A percentile compares a stretch with the other conserved stretches of the same genome.
phyloP scores from a whole-genome alignment of 768 basidiomycete species.

The Leccinum subgranulosum region DNA sequence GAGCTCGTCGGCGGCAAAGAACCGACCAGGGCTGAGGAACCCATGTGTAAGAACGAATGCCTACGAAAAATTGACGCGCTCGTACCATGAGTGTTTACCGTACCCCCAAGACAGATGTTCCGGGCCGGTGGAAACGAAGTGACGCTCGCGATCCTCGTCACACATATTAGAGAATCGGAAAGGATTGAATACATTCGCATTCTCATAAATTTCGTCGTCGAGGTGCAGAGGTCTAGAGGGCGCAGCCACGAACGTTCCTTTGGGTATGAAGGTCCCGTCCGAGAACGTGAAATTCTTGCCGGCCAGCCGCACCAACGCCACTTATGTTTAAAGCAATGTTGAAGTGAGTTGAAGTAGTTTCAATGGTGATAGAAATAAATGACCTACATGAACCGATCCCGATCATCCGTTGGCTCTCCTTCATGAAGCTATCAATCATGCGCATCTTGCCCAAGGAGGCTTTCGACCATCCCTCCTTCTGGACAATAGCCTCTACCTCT shows the following conservation, averaged over 20 bases:
- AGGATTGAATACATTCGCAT: slow-evolving; percentile 40
- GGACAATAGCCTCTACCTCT: background rate
- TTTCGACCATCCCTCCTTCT: background rate
- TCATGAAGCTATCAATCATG: background rate
- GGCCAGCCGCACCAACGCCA: slow-evolving; percentile 31
- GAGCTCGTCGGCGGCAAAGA: slow-evolving; percentile 6
- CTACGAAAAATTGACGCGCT: background rate
- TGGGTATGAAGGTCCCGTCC: slow-evolving; percentile 29
- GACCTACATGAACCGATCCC: slow-evolving; percentile 14
- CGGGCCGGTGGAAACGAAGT: background rate
- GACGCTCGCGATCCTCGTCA: slow-evolving; percentile 29
- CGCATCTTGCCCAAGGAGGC: background rate
- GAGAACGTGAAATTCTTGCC: slow-evolving; percentile 34
- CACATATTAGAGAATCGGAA: slow-evolving; percentile 45
- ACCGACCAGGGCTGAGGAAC: slow-evolving; percentile 4
- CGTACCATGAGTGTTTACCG: slow-evolving; percentile 2
- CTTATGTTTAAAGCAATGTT: slow-evolving; percentile 7
- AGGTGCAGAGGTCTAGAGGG: slow-evolving; percentile 25
- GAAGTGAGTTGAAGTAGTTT: background rate
- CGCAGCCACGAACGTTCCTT: slow-evolving; percentile 21
- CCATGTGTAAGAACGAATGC: background rate
- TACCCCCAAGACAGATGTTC: background rate
- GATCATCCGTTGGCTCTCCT: background rate
- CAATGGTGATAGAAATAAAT: background rate
- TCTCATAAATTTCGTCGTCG: slow-evolving; percentile 25